Base-by-base conservation (phyloP, 352 stramenopile species). In the Ophiocytium majus region DNA sequence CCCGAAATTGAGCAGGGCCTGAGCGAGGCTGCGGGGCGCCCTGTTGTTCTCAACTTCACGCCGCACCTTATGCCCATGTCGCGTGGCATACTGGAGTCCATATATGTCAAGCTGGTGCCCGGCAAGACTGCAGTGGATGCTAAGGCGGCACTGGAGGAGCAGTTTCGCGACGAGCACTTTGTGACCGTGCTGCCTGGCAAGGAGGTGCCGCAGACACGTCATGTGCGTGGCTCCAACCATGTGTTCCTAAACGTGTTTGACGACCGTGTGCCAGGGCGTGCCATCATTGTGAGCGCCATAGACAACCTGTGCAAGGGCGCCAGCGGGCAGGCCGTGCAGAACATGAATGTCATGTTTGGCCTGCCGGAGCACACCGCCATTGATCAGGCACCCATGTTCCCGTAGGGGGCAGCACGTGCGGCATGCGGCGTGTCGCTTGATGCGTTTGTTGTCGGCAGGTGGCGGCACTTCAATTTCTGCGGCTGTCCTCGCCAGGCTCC, bases 241-340 rank as follows among this genome's bases (percentile, higher is more conserved):
- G 81, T 84, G 0, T 90, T 89, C 79, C 84, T 91, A 79, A 91
- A 91, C 83, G 96, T 98, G 88, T 92, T 96, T 79, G 89, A 95
- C 80, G 94, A 98, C 87, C 89, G 91, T 10, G 86, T 94, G 75
- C 94, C 94, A 31, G 93, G 93, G 23, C 91, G 94, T 35, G 87
- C 96, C 33, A 94, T 96, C 66, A 90, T 97, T 28, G 90, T 97
- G 66, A 90, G 91, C 19, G 95, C 93, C 32, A 97, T 98, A 84
- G 95, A 98, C 90, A 98, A 98, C 89, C 90, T 98, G 75, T 91
- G 97, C 79, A 98, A 98, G 92, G 95, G 95, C 14, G 95, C 95
- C 0, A 94, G 94, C 63, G 96, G 93, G 0, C 95, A 98, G 90
- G 94, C 94, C 37, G 89, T 97, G 83, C 95, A 98, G 88, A 98